Conservation (phyloP, 495 filamentous ascomycete species). For the Trichoderma gamsii region DNA sequence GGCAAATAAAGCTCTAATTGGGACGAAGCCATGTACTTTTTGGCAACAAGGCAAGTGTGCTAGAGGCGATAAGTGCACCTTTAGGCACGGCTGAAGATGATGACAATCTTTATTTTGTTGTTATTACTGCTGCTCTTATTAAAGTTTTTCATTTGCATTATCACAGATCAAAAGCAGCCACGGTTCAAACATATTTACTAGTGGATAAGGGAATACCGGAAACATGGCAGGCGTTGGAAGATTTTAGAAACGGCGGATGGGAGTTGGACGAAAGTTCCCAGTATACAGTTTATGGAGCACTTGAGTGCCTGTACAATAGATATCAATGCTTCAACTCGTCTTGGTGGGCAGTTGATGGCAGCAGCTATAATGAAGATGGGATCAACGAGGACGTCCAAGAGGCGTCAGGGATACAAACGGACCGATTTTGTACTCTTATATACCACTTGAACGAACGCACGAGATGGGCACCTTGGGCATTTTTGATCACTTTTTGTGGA, state of each 20-base stretch:
- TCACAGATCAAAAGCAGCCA: background rate
- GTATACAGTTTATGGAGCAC: background rate
- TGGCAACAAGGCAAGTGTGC: conserved; percentile 72
- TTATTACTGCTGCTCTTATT: background rate
- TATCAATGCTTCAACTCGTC: background rate
- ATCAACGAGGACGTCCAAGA: background rate
- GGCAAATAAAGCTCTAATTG: conserved; percentile 40
- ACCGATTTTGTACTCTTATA: too few relatives aligned
- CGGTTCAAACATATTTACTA: background rate
- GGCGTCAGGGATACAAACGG: too few relatives aligned
- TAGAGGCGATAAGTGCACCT: conserved; percentile 83
- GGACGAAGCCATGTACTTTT: conserved; percentile 65
- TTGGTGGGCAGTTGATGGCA: background rate
- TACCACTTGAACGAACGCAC: too few relatives aligned
- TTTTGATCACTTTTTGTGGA: too few relatives aligned
- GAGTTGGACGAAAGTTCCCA: background rate
- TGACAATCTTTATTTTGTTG: background rate
- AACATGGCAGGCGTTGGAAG: background rate
- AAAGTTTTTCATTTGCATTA: background rate
- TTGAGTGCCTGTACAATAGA: background rate
- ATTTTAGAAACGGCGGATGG: background rate
- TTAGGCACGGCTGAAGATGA: conserved; percentile 54
- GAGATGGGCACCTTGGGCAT: too few relatives aligned
- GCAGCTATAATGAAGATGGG: background rate
- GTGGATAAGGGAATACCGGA: background rate